Conservation (phyloP, 1,139 yeast genomes). For the Nadsonia starkeyi-henricii region DNA sequence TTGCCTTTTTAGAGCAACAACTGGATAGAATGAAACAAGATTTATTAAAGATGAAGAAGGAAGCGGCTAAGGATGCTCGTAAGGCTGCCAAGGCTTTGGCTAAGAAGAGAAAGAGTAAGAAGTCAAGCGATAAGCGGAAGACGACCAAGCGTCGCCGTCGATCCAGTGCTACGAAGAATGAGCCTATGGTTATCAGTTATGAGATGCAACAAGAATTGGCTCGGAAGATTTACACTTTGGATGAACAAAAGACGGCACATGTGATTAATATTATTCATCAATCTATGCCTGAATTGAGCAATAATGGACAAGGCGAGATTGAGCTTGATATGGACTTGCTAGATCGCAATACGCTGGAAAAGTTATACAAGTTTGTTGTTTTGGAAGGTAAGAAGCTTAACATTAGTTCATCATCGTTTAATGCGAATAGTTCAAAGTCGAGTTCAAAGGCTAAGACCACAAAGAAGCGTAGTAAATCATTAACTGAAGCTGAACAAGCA, state of each 20-base stretch:
- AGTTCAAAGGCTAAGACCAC: constrained; percentile 10
- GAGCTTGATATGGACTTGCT: constrained; percentile 92
- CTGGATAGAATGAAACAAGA: constrained; percentile 75
- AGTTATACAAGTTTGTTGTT: constrained; percentile 68
- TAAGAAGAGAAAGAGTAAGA: constrained; percentile 6
- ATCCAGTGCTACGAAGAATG: constrained; percentile 6
- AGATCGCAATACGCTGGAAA: constrained; percentile 71
- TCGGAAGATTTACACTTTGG: constrained; percentile 59
- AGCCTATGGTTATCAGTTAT: constrained; percentile 36
- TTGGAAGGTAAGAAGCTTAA: constrained; percentile 31
- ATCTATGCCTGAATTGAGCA: constrained; percentile 66
- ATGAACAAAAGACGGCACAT: constrained; percentile 71
- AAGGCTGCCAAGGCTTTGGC: constrained; percentile 13
- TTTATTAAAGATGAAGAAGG: constrained; percentile 66
- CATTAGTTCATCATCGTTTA: background rate
- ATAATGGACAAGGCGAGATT: constrained; percentile 68
- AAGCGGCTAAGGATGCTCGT: constrained; percentile 39
- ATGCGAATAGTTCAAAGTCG: constrained; percentile 12
- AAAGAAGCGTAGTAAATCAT: constrained; percentile 39
- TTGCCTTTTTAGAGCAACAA: constrained; percentile 77
- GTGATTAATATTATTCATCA: constrained; percentile 79
- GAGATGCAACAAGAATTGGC: constrained; percentile 95
- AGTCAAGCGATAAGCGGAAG: constrained; percentile 7
- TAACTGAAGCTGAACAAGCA: constrained; percentile 54
- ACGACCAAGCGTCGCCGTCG: constrained; percentile 4